phyloP scores from a whole-genome alignment of 768 basidiomycete species.

The Sarcomyxa edulis region DNA sequence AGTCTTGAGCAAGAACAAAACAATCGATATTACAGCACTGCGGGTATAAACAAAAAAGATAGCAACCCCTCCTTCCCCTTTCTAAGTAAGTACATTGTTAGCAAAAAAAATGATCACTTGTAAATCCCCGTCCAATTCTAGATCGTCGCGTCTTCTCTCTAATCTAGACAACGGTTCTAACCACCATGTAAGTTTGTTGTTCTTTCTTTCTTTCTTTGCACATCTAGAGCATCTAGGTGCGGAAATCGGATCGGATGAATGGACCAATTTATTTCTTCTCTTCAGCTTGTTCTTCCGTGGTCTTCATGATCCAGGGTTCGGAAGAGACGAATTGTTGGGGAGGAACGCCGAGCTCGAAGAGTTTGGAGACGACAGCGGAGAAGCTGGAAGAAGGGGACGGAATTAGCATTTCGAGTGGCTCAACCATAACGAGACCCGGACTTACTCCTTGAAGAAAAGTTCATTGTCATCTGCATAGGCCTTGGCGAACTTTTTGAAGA shows the following conservation, averaged over 20 bases:
- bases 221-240: neutral
- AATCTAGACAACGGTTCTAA: too few species aligned
- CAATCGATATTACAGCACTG: too few species aligned
- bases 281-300: slow-evolving; percentile 36
- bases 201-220: too few species aligned
- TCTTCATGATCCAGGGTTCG: slow-evolving; percentile 76
- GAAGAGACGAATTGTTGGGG: slow-evolving; percentile 63
- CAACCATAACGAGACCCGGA: slow-evolving; percentile 9
- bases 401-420: slow-evolving; percentile 7
- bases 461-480: slow-evolving; percentile 82
- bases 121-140: too few species aligned
- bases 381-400: slow-evolving; percentile 56
- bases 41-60: too few species aligned
- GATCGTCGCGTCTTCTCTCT: too few species aligned
- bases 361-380: slow-evolving; percentile 65
- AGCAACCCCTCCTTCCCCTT: too few species aligned
- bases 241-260: neutral
- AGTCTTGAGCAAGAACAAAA: too few species aligned
- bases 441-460: slow-evolving; percentile 92
- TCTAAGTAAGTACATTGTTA: too few species aligned
- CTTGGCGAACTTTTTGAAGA: slow-evolving; percentile 85
- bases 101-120: too few species aligned
- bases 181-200: too few species aligned
- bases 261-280: slow-evolving; percentile 3
- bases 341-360: slow-evolving; percentile 95